Conservation (phyloP, 495 filamentous ascomycete genomes). For the Amorphotheca resinae region DNA sequence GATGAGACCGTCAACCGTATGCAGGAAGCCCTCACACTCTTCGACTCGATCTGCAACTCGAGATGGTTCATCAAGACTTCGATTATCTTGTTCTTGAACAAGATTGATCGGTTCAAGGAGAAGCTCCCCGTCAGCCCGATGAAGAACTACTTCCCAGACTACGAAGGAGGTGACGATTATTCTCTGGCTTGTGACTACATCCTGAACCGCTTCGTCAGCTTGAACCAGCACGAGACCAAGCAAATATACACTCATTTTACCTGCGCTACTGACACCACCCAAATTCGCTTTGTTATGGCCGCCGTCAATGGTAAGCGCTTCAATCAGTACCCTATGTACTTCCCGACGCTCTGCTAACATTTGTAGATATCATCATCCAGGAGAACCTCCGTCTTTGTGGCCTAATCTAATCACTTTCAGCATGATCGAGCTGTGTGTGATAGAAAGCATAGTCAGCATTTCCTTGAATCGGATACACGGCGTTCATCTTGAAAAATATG, state of each 20-base stretch:
- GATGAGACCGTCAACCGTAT: constrained; percentile 95
- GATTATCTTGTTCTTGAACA: constrained; percentile 99
- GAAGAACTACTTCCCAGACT: constrained; percentile 99
- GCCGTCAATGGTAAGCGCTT: constrained; percentile 81
- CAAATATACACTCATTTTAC: constrained; percentile 99
- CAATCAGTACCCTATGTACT: neutral
- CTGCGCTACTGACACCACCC: constrained; percentile 93
- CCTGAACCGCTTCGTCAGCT: constrained; percentile 87
- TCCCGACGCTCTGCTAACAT: constrained; percentile 20
- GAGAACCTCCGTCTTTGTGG: constrained; percentile 97
- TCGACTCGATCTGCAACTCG: constrained; percentile 99
- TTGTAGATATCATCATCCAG: constrained; percentile 96
- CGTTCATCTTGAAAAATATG: constrained; percentile 19
- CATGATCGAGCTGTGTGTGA: neutral
- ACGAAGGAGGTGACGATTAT: constrained; percentile 90
- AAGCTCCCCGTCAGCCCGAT: constrained; percentile 98
- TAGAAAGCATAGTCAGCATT: constrained; percentile 2
- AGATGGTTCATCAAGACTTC: constrained; percentile 99
- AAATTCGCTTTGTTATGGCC: constrained; percentile 99
- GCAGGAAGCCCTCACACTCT: constrained; percentile 95
- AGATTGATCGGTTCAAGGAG: constrained; percentile 99
- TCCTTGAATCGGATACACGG: constrained; percentile 18
- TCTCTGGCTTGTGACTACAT: constrained; percentile 92
- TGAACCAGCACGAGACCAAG: constrained; percentile 98
- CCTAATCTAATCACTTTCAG: constrained; percentile 56